Evolutionary conservation across 306 rosid genomes (phyloP).

Genomic region (Corylus americana): DNA sequence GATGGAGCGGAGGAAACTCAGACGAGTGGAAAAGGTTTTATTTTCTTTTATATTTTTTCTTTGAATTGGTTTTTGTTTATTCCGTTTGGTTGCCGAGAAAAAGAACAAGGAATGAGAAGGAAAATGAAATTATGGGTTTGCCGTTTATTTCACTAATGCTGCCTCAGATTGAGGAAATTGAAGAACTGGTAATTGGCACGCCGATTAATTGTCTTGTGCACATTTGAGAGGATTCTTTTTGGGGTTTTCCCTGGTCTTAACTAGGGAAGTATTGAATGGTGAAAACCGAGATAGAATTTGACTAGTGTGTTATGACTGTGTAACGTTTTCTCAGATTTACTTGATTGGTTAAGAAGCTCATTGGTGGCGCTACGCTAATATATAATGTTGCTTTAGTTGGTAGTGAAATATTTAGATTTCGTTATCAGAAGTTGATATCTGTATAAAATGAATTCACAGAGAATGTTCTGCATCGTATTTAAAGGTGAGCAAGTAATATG

Average conservation of each 20-base stretch:
- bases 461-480: background rate
- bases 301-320: background rate
- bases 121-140: background rate
- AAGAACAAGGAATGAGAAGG: background rate
- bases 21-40: conserved; percentile 27
- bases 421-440: background rate
- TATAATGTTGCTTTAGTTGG: background rate
- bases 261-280: background rate
- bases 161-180: background rate
- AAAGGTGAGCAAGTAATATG: background rate
- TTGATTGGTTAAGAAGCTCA: background rate
- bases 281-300: background rate
- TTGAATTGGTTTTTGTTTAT: background rate
- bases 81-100: conserved; percentile 10
- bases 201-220: background rate
- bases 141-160: background rate
- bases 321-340: background rate
- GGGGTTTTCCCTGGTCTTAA: background rate
- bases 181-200: background rate
- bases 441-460: background rate
- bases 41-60: background rate
- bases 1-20: conserved; percentile 37
- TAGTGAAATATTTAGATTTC: background rate
- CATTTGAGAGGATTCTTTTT: background rate
- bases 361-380: background rate